Base-by-base conservation (phyloP, 805 yeast species). In the Metschnikowia hibisci region DNA sequence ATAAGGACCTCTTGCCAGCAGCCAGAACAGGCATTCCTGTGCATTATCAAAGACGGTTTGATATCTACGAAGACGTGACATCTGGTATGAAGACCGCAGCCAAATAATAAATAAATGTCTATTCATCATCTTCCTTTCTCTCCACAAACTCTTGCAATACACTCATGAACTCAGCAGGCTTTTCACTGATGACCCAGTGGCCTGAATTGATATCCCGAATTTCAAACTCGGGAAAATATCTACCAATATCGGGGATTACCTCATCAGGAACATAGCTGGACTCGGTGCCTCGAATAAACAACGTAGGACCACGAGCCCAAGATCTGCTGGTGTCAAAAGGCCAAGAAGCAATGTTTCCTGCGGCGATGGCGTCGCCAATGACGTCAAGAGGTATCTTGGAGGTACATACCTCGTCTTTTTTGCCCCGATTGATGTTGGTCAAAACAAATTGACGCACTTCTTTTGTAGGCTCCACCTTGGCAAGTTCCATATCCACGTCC, bases 101-200 rank as follows among this genome's bases (percentile, higher is more conserved):
- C 32, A 33, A 47, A 32, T 52, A 33, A 38, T n/a, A 9, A 11
- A 11, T 12, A 30, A 16, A 16, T 8, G 23, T 8, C 16, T 29
- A 12, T 25, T 13, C 26, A n/a, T 48, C 51, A 39, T 71, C 75
- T 48, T 71, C 76, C 40, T 65, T 61, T 39, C 67, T 58, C 44
- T 78, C 80, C 5, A 87, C 71, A 64, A 81, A 90, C 23, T 82
- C 84, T 23, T 70, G 72, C 12, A 86, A 78, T 6, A 67, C 64
- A 3, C 72, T 77, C 18, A 87, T 68, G 50, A 91, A 88, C 56
- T 83, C 95, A 6, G 68, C 54, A 0, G 98, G 96, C 52, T 84
- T 83, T 57, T 91, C 97, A 32, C 87, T 79, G 51, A 87, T 87
- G 12, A 90, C 77, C 96, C 97, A 91, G 62, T 91, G 99, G 2